Conservation (phyloP, 2,329 filamentous ascomycete genomes). For the Pleurostoma richardsiae region DNA sequence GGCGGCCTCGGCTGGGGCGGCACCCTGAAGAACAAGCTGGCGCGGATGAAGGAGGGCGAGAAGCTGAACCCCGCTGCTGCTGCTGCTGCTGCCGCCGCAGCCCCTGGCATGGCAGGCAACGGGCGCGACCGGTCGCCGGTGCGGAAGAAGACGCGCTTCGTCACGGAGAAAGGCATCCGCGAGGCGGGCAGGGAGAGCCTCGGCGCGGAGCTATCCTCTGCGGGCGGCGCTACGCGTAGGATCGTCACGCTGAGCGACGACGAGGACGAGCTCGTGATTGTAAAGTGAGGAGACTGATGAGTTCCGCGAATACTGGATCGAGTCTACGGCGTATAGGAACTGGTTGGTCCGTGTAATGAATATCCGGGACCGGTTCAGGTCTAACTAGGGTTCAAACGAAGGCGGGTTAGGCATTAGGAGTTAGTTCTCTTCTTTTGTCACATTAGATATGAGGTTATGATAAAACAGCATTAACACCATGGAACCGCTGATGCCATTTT, state of each 20-base stretch:
- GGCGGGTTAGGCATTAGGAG: too few species aligned
- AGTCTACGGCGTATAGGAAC: too few species aligned
- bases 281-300: conserved; percentile 17
- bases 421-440: too few species aligned
- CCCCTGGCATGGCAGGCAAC: conserved; percentile 5
- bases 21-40: conserved; percentile 48
- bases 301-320: too few species aligned
- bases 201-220: conserved; percentile 38
- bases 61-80: conserved; percentile 24
- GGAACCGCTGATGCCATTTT: too few species aligned
- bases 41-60: conserved; percentile 58
- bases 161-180: conserved; percentile 71
- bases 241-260: conserved; percentile 31
- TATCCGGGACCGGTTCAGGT: too few species aligned
- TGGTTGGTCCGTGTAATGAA: too few species aligned
- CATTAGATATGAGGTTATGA: too few species aligned
- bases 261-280: conserved; percentile 44
- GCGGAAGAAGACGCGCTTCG: conserved; percentile 73
- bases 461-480: too few species aligned
- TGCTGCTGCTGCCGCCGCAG: conserved; percentile 3
- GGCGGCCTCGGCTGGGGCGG: conserved; percentile 52
- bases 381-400: too few species aligned
- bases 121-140: conserved; percentile 36
- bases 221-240: conserved; percentile 12
- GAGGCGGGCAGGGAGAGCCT: conserved; percentile 73